phyloP scores from a whole-genome alignment of 2,329 filamentous ascomycete species.

The Colletotrichum somersetense region DNA sequence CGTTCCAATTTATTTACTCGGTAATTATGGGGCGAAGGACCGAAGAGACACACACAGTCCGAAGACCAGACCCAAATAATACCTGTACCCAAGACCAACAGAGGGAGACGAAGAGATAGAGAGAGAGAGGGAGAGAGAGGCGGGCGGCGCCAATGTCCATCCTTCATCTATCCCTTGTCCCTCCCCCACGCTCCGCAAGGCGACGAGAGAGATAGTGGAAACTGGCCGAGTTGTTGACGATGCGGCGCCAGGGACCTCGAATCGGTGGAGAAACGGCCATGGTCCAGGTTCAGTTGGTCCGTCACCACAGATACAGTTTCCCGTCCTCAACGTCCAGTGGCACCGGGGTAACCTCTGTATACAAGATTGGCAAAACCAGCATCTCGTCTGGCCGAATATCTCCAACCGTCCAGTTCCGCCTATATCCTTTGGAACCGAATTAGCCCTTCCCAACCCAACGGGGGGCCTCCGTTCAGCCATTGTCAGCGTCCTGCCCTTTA shows the following conservation, averaged over 20 bases:
- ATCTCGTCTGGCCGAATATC: not conserved
- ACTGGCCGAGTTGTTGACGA: slow-evolving; percentile 30
- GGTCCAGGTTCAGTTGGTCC: not conserved
- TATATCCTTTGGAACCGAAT: no score
- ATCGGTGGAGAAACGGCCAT: not conserved
- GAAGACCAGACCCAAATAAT: no score
- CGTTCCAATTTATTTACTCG: no score
- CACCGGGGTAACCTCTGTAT: no score
- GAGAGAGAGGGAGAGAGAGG: not conserved
- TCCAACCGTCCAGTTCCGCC: no score
- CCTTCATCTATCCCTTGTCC: not conserved
- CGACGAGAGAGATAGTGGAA: slow-evolving; percentile 29
- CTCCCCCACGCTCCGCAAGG: slow-evolving; percentile 37
- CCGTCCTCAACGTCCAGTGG: no score
- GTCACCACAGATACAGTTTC: not conserved
- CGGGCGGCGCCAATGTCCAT: not conserved
- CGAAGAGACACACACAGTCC: not conserved
- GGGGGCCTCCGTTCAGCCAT: no score
- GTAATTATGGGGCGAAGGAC: not conserved
- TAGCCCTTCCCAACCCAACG: no score
- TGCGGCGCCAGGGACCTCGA: no score
- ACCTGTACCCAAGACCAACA: no score
- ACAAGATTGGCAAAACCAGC: not conserved
- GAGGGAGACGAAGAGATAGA: not conserved
- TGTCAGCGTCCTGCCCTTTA: not conserved